Evolutionary conservation across 768 basidiomycete species (phyloP).

Genomic region (Leucocoprinus sp.): DNA sequence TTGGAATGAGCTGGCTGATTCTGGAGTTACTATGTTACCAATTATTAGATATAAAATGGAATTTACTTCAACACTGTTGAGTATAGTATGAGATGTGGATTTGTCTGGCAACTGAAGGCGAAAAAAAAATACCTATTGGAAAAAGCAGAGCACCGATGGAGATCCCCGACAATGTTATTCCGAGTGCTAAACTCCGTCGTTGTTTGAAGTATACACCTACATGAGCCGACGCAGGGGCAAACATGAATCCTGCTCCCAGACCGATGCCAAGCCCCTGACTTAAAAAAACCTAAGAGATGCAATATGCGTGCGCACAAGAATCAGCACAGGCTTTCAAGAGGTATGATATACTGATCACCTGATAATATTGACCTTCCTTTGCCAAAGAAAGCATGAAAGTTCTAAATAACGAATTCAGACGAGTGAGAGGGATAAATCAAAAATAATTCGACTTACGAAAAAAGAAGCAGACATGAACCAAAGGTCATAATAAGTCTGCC

Average conservation of each 20-base stretch:
- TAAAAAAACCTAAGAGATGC: slow-evolving; percentile 30
- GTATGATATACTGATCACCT: slow-evolving; percentile 18
- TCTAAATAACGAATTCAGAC: slow-evolving; percentile 15
- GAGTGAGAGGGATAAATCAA: slow-evolving; percentile 8
- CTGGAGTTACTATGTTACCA: neutral
- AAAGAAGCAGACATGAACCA: slow-evolving; percentile 19
- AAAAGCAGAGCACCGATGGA: slow-evolving; percentile 27
- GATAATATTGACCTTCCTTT: slow-evolving; percentile 34
- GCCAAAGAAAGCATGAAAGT: slow-evolving; percentile 37
- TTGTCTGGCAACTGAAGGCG: neutral
- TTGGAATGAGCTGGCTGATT: slow-evolving; percentile 9
- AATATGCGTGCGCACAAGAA: neutral
- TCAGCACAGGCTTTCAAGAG: neutral
- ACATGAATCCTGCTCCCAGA: slow-evolving; percentile 39
- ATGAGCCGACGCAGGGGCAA: slow-evolving; percentile 40
- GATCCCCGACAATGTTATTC: slow-evolving; percentile 37
- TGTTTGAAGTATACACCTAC: slow-evolving; percentile 37
- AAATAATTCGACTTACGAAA: slow-evolving; percentile 18
- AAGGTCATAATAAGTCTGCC: slow-evolving; percentile 24
- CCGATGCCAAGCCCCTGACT: slow-evolving; percentile 52
- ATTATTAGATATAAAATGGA: too few species aligned
- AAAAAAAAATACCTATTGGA: slow-evolving; percentile 25
- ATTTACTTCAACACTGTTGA: slow-evolving; percentile 13
- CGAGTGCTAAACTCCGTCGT: slow-evolving; percentile 29
- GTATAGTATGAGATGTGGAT: neutral